Conservation (phyloP, 441 rosid species). For the Eruca vesicaria region DNA sequence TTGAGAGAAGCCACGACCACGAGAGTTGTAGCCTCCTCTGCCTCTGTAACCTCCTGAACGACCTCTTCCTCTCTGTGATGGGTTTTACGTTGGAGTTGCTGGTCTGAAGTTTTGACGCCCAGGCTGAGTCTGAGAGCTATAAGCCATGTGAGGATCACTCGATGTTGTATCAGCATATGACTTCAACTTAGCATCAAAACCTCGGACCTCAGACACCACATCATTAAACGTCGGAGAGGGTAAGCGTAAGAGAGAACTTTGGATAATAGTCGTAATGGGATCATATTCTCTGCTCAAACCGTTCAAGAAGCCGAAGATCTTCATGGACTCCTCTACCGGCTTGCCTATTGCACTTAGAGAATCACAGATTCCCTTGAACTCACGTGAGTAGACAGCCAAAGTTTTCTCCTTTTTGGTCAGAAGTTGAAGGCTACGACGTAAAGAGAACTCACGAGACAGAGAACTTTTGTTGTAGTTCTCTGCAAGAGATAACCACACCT, state of each 20-base stretch:
- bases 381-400: background rate
- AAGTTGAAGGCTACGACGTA: background rate
- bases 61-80: too few relatives aligned
- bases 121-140: too few relatives aligned
- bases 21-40: background rate
- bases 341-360: background rate
- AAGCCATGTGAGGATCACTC: too few relatives aligned
- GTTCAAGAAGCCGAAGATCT: background rate
- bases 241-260: background rate
- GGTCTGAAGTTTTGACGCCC: too few relatives aligned
- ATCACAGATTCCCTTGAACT: background rate
- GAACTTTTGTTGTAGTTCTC: background rate
- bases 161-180: too few relatives aligned
- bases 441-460: background rate
- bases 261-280: background rate
- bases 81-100: too few relatives aligned
- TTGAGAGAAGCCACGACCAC: background rate
- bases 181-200: too few relatives aligned
- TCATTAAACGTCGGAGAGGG: background rate
- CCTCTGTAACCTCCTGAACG: too few relatives aligned
- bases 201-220: background rate
- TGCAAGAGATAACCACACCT: background rate
- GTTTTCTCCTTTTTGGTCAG: background rate
- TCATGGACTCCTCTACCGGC: background rate
- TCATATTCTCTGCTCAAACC: background rate